Evolutionary conservation across 331 rosid species (phyloP).

Genomic region (Erythrophleum ivorense): DNA sequence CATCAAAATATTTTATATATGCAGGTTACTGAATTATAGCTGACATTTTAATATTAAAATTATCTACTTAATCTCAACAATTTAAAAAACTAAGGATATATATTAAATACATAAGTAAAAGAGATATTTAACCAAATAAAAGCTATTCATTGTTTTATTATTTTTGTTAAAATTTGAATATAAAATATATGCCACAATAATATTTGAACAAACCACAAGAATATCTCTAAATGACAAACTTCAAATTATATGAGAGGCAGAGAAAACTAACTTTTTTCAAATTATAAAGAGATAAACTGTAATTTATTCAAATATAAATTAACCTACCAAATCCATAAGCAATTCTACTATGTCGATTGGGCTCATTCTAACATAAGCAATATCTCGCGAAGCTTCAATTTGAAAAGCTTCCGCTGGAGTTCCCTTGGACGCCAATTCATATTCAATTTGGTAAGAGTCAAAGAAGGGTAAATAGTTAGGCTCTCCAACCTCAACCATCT

Average conservation of each 20-base stretch:
- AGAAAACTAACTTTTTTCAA: too few species aligned
- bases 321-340: constrained; percentile 71
- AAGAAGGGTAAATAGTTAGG: constrained; percentile 35
- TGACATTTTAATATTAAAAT: not conserved
- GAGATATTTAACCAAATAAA: not conserved
- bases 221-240: too few species aligned
- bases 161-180: not conserved
- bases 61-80: not conserved
- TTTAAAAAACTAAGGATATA: not conserved
- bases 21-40: not conserved
- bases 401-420: not conserved
- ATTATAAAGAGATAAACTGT: not conserved
- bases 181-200: not conserved
- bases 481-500: constrained; percentile 53
- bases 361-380: constrained; percentile 29
- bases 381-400: constrained; percentile 66
- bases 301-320: not conserved
- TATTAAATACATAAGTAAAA: not conserved
- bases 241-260: too few species aligned
- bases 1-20: not conserved
- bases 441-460: not conserved
- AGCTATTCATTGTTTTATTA: not conserved
- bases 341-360: constrained; percentile 50
- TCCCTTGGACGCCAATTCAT: not conserved
- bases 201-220: not conserved